Evolutionary conservation across 2,329 filamentous ascomycete genomes (phyloP), one percentile per base, ranked within the genome.

Genomic region (Fusarium cyanostomum): DNA sequence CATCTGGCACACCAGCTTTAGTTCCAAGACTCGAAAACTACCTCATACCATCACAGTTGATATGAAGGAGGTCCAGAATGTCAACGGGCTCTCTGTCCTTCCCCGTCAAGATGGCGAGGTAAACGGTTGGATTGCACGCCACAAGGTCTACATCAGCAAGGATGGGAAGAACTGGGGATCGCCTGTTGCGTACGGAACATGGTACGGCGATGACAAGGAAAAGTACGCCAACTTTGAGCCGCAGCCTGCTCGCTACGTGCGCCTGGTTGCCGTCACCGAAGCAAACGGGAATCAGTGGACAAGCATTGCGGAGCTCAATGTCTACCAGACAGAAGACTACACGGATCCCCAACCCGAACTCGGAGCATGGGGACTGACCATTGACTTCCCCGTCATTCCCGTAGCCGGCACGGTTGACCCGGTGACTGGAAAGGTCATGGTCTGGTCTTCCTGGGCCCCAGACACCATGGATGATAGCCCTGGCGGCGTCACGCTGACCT

Each of bases 161-260:
- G 62, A 66, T 10, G 50, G 43, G 0, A 51, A 49, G 15, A 53
- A 9, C 6, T 64, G 60, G 60, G 59, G 51, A 30, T 3, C n/a
- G n/a, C 41, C 59, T n/a, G 55, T 64, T 15, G 62, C 57, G 2
- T 62, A 46, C 15, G 62, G 62, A 6, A 66, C 46, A 2, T 66
- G 62, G 62, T 66, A 58, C 13, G 33, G 7, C 6, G 62, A 66
- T 5, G 24, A 11, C 7, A 59, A 52, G 8, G 42, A 44, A 6
- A 65, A 65, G 21, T 59, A 58, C 50, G 44, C 62, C 61, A 62
- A 58, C 13, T 65, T 65, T 44, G 61, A 65, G 5, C 62, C 57
- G 1, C 50, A 58, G 18, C 56, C 52, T 11, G 57, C 61, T 0
- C 38, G 62, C 0, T 65, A 52, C 26, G 8, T 65, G 2, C 39